Evolutionary conservation across 1,284 basidiomycete species (phyloP), one percentile per base, ranked within the genome.

Genomic region (Cryptococcus sp.): DNA sequence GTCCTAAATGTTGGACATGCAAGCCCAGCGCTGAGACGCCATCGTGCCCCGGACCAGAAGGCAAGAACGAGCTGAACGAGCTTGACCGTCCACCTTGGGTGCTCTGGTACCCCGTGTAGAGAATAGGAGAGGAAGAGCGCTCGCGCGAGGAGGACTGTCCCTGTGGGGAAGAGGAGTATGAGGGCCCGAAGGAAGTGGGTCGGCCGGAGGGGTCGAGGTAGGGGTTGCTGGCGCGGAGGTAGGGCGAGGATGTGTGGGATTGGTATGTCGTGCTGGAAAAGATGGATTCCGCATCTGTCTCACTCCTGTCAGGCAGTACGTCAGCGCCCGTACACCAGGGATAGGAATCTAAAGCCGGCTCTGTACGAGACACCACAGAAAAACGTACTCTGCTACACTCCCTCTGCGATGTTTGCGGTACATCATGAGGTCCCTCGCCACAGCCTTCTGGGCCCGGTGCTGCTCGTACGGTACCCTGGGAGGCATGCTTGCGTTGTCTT

Each of bases 201-300:
- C 42, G 46, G 24, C 43, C 16, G 21, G 39, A 16, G 23, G 39
- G 7, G 46, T 38, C 23, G 43, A 50, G 12, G 28, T 55, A 47
- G 36, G 36, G 55, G 49, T 16, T 44, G 52, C 21, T 40, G 39
- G 28, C 37, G 39, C 18, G 50, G 12, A 33, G 28, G 12, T 53
- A 53, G 18, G 50, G 56, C 15, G 54, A 65, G 2, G 65, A 63
- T 4, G 58, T 50, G 20, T 53, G 39, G 3, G 65, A 65, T 51
- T 59, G 60, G 38, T 58, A 62, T 3, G 68, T 70, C 6, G 68
- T 61, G 52, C 53, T 63, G 5, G 67, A 68, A 20, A 66, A 64
- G 23, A 68, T 52, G 20, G 67, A 68, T 40, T 68, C 68, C 11
- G 60, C 57, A 33, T 68, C 67, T 8, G 68, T 70, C 43, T 69